These are phyloP conservation scores for Cryptomeria japonica DNA, from an alignment of 75 land plant genomes.

Conservation along the genomic window DNA sequence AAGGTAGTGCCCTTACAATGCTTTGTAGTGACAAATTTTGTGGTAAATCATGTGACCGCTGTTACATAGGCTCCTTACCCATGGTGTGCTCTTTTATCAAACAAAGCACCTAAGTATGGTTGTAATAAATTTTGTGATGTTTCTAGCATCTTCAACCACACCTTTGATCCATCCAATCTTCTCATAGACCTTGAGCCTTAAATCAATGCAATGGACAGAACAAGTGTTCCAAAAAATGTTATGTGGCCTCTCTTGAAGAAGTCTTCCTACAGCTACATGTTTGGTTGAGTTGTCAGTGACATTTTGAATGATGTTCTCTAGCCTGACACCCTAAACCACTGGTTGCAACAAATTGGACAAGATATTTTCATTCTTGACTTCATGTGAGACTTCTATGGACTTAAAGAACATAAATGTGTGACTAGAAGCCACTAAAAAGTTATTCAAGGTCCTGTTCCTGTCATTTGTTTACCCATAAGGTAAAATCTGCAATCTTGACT, in stretches of 20 bases:
- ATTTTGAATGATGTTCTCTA: constrained; percentile 52
- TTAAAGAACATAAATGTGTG: constrained; percentile 51
- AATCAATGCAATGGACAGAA: constrained; percentile 37
- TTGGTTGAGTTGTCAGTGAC: constrained; percentile 39
- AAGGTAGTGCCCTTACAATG: too few species aligned
- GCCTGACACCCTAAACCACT: constrained; percentile 53
- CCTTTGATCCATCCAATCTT: constrained; percentile 30
- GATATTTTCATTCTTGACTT: constrained; percentile 21
- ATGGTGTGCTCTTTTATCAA: constrained; percentile 39
- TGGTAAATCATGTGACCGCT: constrained; percentile 16
- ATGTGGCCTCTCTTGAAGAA: constrained; percentile 36
- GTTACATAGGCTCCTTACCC: constrained; percentile 39
- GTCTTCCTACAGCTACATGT: constrained; percentile 33
- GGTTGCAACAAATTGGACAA: constrained; percentile 36
- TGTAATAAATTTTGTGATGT: constrained; percentile 55
- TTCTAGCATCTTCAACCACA: constrained; percentile 32
- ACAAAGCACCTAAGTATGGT: constrained; percentile 31
- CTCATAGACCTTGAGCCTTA: constrained; percentile 44
- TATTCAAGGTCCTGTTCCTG: constrained; percentile 6
- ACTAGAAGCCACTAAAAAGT: constrained; percentile 16
- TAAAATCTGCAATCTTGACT: neutral
- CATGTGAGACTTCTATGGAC: constrained; percentile 39
- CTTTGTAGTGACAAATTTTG: constrained; percentile 17
- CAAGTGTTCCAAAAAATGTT: constrained; percentile 62
- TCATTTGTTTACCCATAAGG: constrained; percentile 37